Conservation (phyloP, 2,329 filamentous ascomycete species). For the Penicillium rolfsii region DNA sequence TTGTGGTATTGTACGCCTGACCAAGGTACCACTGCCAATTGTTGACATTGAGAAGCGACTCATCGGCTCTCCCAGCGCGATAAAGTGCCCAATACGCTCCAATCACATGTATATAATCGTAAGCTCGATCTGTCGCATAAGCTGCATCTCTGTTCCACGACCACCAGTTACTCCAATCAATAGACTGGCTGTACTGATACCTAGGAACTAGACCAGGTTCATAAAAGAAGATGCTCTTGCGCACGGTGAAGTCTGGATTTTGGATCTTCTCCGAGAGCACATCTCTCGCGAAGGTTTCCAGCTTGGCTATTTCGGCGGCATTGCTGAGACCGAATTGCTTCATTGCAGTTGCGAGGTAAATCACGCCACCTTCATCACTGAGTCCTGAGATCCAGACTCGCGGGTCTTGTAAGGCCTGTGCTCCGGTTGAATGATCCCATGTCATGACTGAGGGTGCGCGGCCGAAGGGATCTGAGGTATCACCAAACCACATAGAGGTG, state of each 20-base stretch:
- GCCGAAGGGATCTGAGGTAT: constrained; percentile 58
- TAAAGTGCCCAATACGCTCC: constrained; percentile 63
- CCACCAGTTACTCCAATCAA: constrained; percentile 57
- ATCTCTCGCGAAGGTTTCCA: constrained; percentile 59
- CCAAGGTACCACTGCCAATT: constrained; percentile 60
- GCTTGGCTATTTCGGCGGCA: constrained; percentile 53
- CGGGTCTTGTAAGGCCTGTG: constrained; percentile 47
- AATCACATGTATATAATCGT: constrained; percentile 62
- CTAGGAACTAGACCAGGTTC: constrained; percentile 49
- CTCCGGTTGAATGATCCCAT: constrained; percentile 51
- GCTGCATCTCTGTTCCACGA: constrained; percentile 56
- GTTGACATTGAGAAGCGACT: constrained; percentile 47
- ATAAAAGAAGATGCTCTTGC: constrained; percentile 63
- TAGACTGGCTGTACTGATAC: constrained; percentile 50
- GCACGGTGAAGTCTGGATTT: constrained; percentile 52
- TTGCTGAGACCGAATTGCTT: constrained; percentile 59
- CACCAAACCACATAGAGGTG: constrained; percentile 56
- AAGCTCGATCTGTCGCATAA: constrained; percentile 55
- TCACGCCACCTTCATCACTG: constrained; percentile 62
- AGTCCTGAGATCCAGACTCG: constrained; percentile 64
- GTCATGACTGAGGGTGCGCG: constrained; percentile 60
- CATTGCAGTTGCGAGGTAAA: constrained; percentile 58
- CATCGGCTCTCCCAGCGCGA: constrained; percentile 56
- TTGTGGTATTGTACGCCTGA: constrained; percentile 56
- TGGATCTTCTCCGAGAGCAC: constrained; percentile 58